Evolutionary conservation across 805 yeast species (phyloP), one percentile per base, ranked within the genome.

Genomic region (Metschnikowia amazonensis): DNA sequence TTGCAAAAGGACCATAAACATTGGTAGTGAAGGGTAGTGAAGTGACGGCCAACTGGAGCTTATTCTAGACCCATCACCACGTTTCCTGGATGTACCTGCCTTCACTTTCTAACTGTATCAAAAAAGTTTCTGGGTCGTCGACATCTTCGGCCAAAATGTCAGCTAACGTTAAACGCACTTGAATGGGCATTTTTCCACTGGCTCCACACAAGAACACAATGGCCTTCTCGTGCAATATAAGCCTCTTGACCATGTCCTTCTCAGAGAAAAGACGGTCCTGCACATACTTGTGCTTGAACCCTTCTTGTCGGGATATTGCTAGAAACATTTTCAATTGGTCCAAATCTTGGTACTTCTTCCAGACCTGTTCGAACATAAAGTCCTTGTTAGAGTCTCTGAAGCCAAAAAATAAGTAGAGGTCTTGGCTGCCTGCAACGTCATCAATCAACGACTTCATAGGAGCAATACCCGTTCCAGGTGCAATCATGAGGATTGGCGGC

Each of bases 401-500:
- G 1, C 98, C 99, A 49, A 80, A 79, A 55, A 90, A 87, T 23
- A 92, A 62, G 35, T 74, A 66, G 33, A 84, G 57, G 1, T 64
- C 60, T 23, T 67, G 69, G 1, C 46, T 36, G 1, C 54, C 55
- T 16, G 63, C 47, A 2, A 63, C 55, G 1, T 70, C 57, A 35
- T 78, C 78, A 11, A 92, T 74, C 33, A 90, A 58, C 1, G 87
- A 76, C 57, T 88, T 79, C 76, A 92, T 81, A 2, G 99, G 99
- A 0, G 99, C 99, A 9, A 94, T 72, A 2, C 99, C 99, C 0
- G 98, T 95, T 3, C 99, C 99, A 0, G 99, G 95, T 1, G 92
- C 84, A 3, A 92, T 74, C 77, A 92, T 70, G 3, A 94, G 66
- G 21, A 86, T 65, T 0, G 96, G 61, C 36, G 64, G 60, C 31